Conservation (phyloP, 345 rosid genomes). For the Schrenkiella parvula region DNA sequence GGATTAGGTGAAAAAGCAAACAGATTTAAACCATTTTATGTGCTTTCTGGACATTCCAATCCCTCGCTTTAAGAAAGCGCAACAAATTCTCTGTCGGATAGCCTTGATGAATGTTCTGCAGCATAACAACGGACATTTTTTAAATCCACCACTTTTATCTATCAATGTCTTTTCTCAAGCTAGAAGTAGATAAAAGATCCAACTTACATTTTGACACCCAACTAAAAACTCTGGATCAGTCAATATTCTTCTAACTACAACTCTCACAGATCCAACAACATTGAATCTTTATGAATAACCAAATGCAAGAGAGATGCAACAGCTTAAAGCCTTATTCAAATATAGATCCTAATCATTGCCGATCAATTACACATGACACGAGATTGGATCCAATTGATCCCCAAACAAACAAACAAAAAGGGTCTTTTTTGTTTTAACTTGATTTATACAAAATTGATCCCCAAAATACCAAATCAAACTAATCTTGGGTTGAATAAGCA, state of each 20-base stretch:
- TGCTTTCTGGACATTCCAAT: slow-evolving; percentile 80
- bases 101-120: slow-evolving; percentile 92
- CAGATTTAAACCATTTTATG: slow-evolving; percentile 66
- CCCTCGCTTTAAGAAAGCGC: slow-evolving; percentile 93
- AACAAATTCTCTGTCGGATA: slow-evolving; percentile 56
- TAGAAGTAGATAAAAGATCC: background rate
- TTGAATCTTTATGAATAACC: background rate
- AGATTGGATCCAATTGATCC: background rate
- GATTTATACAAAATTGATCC: background rate
- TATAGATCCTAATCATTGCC: slow-evolving; percentile 11
- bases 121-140: background rate
- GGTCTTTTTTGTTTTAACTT: background rate
- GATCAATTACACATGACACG: slow-evolving; percentile 12
- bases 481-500: background rate
- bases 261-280: slow-evolving; percentile 21
- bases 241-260: background rate
- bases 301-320: slow-evolving; percentile 3
- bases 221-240: background rate
- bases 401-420: background rate
- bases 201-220: background rate
- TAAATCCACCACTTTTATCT: background rate
- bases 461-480: slow-evolving; percentile 9
- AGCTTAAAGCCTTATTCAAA: background rate
- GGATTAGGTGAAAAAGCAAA: background rate
- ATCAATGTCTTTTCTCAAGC: background rate